phyloP scores from a whole-genome alignment of 2,329 filamentous ascomycete genomes.

The Pseudogymnoascus sp. region DNA sequence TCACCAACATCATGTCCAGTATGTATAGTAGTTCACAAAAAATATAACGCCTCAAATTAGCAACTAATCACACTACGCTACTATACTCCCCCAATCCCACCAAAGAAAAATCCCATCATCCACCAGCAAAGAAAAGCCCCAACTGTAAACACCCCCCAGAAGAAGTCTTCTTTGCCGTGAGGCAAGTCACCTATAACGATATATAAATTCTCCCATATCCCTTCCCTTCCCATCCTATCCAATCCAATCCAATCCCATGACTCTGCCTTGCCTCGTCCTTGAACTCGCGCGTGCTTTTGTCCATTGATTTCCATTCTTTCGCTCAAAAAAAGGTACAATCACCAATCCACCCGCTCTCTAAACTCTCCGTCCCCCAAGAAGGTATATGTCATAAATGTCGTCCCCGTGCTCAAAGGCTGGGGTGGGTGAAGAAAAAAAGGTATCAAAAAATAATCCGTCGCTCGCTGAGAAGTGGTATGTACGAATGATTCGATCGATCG shows the following conservation, averaged over 20 bases:
- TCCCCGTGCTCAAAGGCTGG: background rate
- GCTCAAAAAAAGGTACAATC: conserved; percentile 2
- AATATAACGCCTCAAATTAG: background rate
- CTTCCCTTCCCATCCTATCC: background rate
- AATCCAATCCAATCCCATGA: background rate
- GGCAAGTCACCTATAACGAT: conserved; percentile 7
- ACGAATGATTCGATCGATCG: background rate
- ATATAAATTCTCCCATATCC: background rate
- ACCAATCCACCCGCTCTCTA: background rate
- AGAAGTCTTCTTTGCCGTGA: conserved; percentile 12
- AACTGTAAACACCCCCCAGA: conserved; percentile 10
- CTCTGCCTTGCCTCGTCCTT: background rate
- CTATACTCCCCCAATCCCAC: background rate
- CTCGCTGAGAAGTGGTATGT: background rate
- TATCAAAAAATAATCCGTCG: background rate
- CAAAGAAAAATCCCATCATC: conserved; percentile 5
- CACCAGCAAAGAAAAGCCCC: conserved; percentile 10
- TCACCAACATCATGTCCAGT: background rate
- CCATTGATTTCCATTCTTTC: conserved; percentile 1
- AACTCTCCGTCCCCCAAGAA: background rate
- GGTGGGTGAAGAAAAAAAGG: background rate
- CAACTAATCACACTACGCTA: conserved; percentile 10
- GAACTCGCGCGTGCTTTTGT: conserved; percentile 4
- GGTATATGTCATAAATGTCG: conserved; percentile 7
- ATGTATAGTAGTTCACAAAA: background rate